A percentile compares a stretch with the other conserved stretches of the same genome.
Evolutionary conservation across 495 filamentous ascomycete genomes (phyloP).

Genomic region (Penicillium cinerascens): DNA sequence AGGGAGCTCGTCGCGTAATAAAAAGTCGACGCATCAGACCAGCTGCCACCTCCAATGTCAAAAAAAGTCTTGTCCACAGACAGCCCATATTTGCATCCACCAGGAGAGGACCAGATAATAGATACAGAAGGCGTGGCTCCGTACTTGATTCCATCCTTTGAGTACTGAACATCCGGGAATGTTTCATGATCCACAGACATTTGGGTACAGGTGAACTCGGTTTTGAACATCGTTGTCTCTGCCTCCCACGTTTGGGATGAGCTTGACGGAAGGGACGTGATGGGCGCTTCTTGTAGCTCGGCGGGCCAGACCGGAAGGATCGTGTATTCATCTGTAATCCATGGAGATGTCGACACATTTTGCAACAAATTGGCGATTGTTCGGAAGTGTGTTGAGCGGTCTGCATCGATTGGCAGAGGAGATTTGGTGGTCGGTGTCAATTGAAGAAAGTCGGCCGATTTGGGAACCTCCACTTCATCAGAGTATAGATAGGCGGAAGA

Average conservation of each 20-base stretch:
- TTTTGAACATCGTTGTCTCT: conserved; percentile 33
- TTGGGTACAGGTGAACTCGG: conserved; percentile 21
- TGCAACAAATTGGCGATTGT: conserved; percentile 30
- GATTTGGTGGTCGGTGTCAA: conserved; percentile 10
- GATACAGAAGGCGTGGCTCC: conserved; percentile 5
- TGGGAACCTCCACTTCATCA: conserved; percentile 20
- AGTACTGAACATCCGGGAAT: not conserved
- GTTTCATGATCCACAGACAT: conserved; percentile 15
- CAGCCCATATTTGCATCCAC: conserved; percentile 17
- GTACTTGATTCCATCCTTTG: not conserved
- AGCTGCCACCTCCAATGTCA: conserved; percentile 19
- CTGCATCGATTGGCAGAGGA: conserved; percentile 13
- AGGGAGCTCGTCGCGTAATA: conserved; percentile 1
- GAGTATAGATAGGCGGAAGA: conserved; percentile 31
- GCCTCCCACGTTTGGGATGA: conserved; percentile 25
- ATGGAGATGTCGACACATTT: conserved; percentile 37
- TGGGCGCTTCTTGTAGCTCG: conserved; percentile 7
- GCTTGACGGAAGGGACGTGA: conserved; percentile 20
- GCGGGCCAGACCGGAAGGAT: conserved; percentile 39
- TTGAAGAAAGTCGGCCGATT: conserved; percentile 15
- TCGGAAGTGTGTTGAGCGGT: conserved; percentile 27
- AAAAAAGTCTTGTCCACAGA: not conserved
- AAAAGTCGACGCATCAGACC: conserved; percentile 20
- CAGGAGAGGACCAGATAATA: conserved; percentile 10
- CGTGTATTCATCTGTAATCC: conserved; percentile 36